Evolutionary conservation across 1,284 basidiomycete species (phyloP), one percentile per base, ranked within the genome.

Genomic region (Ceratobasidium theobromae): DNA sequence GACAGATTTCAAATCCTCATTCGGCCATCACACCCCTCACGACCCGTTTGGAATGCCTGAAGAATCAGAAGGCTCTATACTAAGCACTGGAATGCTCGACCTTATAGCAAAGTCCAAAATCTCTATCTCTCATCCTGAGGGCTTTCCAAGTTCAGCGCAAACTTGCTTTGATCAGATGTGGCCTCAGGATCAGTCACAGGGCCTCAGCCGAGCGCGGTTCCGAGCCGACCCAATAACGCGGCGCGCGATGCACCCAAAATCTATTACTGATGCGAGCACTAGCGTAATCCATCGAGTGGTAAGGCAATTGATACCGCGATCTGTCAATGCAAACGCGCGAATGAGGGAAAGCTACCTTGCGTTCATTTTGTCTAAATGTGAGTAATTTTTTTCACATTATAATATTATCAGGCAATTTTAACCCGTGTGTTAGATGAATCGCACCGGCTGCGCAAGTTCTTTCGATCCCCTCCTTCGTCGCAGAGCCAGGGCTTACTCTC

Each of bases 141-240:
- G 18, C 5, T 6, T 11, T 14, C 18, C 43, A 21, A 45, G 9
- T 21, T 45, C 18, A n/a, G 9, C 9, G 9, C 43, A 9, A 45
- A 11, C 43, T 9, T 11, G 12, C 9, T 64, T 52, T 28, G 35
- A 64, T 25, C 18, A 52, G 3, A n/a, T 30, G 27, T 64, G 58
- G 58, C 58, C 58, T 12, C 58, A 64, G 48, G 27, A 28, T 16
- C 58, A 52, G 14, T 64, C 38, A 14, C 23, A 52, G 18, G 52
- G 48, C 38, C 58, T 52, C 27, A 25, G n/a, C 3, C 33, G 25
- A 8, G 28, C 58, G 12, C 28, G 58, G 14, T 60, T 23, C 21
- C n/a, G n/a, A n/a, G n/a, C n/a, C n/a, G n/a, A n/a, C n/a, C n/a
- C n/a, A n/a, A n/a, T n/a, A n/a, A n/a, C n/a, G n/a, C n/a, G n/a